Conservation (phyloP, 2,329 filamentous ascomycete genomes). For the Stemphylium vesicarium region DNA sequence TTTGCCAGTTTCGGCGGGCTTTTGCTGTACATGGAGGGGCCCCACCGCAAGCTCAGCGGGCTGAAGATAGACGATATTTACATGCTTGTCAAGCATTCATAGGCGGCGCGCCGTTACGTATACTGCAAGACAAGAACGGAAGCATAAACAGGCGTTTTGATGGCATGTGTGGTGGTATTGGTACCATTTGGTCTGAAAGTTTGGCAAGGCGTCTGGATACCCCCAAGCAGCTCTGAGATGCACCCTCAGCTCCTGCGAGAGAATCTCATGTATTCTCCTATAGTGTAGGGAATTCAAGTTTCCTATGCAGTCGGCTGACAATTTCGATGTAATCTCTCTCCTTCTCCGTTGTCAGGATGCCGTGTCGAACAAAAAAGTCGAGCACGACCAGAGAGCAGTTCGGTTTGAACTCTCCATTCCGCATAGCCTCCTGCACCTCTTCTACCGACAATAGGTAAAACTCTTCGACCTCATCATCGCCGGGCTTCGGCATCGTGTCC, state of each 20-base stretch:
- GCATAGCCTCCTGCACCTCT: constrained; percentile 74
- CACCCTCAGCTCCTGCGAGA: not conserved
- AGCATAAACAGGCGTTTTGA: constrained; percentile 44
- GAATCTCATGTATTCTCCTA: constrained; percentile 21
- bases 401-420: constrained; percentile 82
- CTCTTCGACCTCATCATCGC: constrained; percentile 86
- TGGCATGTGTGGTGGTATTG: constrained; percentile 29
- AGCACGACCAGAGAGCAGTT: constrained; percentile 86
- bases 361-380: constrained; percentile 89
- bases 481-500: constrained; percentile 73
- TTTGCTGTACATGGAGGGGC: constrained; percentile 87
- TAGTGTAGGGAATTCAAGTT: constrained; percentile 72
- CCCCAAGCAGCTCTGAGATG: constrained; percentile 30
- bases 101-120: not conserved
- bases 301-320: constrained; percentile 74
- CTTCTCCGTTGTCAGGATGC: constrained; percentile 77
- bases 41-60: constrained; percentile 92
- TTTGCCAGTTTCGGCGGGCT: constrained; percentile 94
- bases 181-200: constrained; percentile 39
- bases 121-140: constrained; percentile 13
- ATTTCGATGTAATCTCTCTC: constrained; percentile 82
- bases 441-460: constrained; percentile 80
- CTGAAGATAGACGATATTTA: constrained; percentile 94
- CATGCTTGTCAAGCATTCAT: constrained; percentile 87
- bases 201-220: constrained; percentile 42